Conservation (phyloP, 352 stramenopile genomes). For the Phytophthora uliginosa region DNA sequence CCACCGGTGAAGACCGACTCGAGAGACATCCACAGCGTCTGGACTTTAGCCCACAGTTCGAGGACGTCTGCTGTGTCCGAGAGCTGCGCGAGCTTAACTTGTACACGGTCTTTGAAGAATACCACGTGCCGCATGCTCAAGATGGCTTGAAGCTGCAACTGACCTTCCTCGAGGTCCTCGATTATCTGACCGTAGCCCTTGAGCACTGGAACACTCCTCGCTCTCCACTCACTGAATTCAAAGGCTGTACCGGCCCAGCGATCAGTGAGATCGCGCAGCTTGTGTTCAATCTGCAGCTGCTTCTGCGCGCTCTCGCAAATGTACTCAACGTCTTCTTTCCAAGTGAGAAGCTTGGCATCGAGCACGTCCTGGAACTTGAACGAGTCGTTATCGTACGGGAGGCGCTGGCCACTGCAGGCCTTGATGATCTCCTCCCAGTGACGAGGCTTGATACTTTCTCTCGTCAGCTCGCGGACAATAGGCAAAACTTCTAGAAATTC, state of each 20-base stretch:
- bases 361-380: slow-evolving; percentile 88
- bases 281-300: slow-evolving; percentile 91
- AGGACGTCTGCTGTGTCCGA: slow-evolving; percentile 92
- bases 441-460: slow-evolving; percentile 87
- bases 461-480: slow-evolving; percentile 82
- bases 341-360: slow-evolving; percentile 77
- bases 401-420: slow-evolving; percentile 46
- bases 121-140: slow-evolving; percentile 91
- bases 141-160: slow-evolving; percentile 91
- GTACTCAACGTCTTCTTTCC: slow-evolving; percentile 87
- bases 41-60: slow-evolving; percentile 93
- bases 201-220: slow-evolving; percentile 73
- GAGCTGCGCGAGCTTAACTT: slow-evolving; percentile 83
- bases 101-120: slow-evolving; percentile 90
- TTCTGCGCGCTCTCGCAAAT: slow-evolving; percentile 94
- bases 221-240: slow-evolving; percentile 91
- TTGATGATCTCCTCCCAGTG: slow-evolving; percentile 90
- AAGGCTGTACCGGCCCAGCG: slow-evolving; percentile 81
- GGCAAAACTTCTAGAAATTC: slow-evolving; percentile 90
- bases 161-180: slow-evolving; percentile 92
- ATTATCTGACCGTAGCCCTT: slow-evolving; percentile 87
- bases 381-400: slow-evolving; percentile 78
- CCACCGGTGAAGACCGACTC: slow-evolving; percentile 94
- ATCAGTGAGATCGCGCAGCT: slow-evolving; percentile 91
- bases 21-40: slow-evolving; percentile 92